Base-by-base conservation (phyloP, 192 early-diverging fungal genomes). In the Podila epicladia region DNA sequence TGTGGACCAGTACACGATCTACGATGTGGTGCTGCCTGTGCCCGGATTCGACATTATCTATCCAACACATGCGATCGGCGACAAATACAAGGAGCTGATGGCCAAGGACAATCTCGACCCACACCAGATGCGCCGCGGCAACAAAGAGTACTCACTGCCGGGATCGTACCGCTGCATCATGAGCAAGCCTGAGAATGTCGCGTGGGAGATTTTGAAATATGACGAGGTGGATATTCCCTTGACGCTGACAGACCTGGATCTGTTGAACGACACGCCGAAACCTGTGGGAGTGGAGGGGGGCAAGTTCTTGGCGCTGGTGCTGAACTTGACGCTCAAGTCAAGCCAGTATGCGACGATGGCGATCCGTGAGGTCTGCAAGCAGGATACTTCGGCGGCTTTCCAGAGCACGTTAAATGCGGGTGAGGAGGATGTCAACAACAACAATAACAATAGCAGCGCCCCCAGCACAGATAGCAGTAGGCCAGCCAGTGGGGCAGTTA, bases 341-440 rank as follows among this genome's bases (percentile, higher is more conserved):
- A 95, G 94, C 50, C 89, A 93, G 38, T 99, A 99, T 79, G 98
- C 98, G 3, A 99, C 98, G 0, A 98, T 99, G 97, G 91, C 93
- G n/a, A 82, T 99, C 65, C 88, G 97, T 22, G 98, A 99, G 82
- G 82, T 98, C 26, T 92, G 92, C 77, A 88, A 90, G 51, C 70
- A 86, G 58, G 88, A 91, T 45, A 92, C 93, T 12, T 87, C 89
- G 9, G 67, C 89, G 2, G 85, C 77, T 2, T 84, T 85, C 68
- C 91, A 93, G 82, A 60, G 60, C 24, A 73, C 71, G 24, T 50
- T 80, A 19, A 80, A 80, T 41, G 53, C 45, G 19, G 65, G 29
- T 11, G 33, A 57, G 19, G 58, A 51, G 13, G 48, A 65, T 13
- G 11, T 12, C 13, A 45, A 45, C 41, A 45, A 11, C 41, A 45